Percentiles rank a stretch among this genome's conserved stretches.
Evolutionary conservation across 192 early-diverging fungal genomes (phyloP).

Genomic region (Backusella macrospora): DNA sequence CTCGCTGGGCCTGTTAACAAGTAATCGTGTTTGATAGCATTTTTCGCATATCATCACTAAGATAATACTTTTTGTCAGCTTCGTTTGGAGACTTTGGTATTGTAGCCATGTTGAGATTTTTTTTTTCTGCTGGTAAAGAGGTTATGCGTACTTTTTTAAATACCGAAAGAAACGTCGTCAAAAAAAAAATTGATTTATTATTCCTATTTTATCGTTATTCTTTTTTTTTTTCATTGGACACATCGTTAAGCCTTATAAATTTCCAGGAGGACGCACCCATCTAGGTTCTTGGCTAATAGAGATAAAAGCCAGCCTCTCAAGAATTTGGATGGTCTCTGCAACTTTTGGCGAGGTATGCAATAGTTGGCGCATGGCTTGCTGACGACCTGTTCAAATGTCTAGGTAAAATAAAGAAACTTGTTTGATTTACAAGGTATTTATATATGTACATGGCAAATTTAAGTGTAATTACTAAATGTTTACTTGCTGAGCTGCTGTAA

Average conservation of each 20-base stretch:
- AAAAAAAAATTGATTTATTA: no score
- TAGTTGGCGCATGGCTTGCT: constrained; percentile 21
- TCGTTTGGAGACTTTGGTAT: not conserved
- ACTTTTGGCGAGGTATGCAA: constrained; percentile 18
- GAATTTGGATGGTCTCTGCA: constrained; percentile 8
- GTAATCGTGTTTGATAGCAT: not conserved
- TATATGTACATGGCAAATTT: constrained; percentile 11
- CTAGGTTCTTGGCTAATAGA: constrained; percentile 7
- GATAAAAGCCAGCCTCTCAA: not conserved
- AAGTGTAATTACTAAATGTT: constrained; percentile 12
- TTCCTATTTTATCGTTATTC: not conserved
- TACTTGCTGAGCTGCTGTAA: constrained; percentile 11
- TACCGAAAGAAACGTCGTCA: no score
- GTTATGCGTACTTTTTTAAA: not conserved
- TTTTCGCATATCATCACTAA: not conserved
- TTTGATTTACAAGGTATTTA: constrained; percentile 19
- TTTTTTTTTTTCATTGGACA: constrained; percentile 5
- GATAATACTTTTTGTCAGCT: not conserved
- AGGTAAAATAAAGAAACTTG: constrained; percentile 18
- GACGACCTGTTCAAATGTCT: constrained; percentile 19
- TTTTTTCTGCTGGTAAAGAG: not conserved
- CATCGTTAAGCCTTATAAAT: constrained; percentile 21
- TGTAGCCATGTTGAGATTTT: not conserved
- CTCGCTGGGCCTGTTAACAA: not conserved
- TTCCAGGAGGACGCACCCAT: constrained; percentile 12